Percentiles rank a stretch among this genome's conserved stretches.
Evolutionary conservation across 257 asterid species (phyloP).

Genomic region (Solanum bulbocastanum): DNA sequence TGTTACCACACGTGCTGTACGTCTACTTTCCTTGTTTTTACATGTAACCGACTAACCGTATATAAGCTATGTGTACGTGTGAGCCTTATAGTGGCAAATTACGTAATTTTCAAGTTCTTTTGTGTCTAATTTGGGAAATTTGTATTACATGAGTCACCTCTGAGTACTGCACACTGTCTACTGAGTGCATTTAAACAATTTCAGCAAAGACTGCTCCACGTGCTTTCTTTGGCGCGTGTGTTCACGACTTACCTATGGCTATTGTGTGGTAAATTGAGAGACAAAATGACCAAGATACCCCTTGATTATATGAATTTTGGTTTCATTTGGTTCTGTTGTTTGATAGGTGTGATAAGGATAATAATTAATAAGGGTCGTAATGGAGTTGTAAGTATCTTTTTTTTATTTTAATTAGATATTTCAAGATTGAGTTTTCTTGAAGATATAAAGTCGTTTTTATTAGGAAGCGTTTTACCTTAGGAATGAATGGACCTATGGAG

Average conservation of each 20-base stretch:
- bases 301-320: not conserved
- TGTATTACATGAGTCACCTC: not conserved
- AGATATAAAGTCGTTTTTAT: accelerated
- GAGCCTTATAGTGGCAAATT: not conserved
- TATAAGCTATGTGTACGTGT: not conserved
- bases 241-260: not conserved
- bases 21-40: not conserved
- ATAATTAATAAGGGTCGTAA: not conserved
- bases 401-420: not conserved
- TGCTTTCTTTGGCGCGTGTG: not conserved
- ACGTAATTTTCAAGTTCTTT: not conserved
- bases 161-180: not conserved
- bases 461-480: no score
- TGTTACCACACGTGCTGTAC: not conserved
- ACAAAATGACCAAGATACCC: not conserved
- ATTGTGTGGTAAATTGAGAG: not conserved
- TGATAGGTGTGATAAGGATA: not conserved
- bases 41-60: not conserved
- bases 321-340: accelerated
- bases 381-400: no score
- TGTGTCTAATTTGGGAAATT: not conserved
- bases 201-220: not conserved
- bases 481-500: no score
- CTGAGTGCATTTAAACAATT: not conserved
- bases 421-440: accelerated